Conservation (phyloP, 2,329 filamentous ascomycete species). For the Aspergillus tanneri region DNA sequence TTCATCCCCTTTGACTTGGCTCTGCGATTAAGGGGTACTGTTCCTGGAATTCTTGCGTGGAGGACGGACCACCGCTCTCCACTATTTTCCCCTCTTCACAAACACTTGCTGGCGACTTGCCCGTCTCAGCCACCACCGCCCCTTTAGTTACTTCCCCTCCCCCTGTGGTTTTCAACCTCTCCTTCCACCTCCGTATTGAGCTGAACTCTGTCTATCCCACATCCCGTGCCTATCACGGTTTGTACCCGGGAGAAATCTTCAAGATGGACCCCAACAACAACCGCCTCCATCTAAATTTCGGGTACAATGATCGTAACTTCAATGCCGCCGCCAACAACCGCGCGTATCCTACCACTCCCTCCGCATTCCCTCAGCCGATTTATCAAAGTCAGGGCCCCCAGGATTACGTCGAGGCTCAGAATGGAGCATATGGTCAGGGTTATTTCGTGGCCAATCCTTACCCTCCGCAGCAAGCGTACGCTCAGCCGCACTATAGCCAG, state of each 20-base stretch:
- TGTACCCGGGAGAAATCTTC: slow-evolving; percentile 52
- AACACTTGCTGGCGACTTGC: slow-evolving; percentile 3
- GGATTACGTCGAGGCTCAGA: slow-evolving; percentile 58
- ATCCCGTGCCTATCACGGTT: slow-evolving; percentile 6
- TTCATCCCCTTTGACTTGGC: background rate
- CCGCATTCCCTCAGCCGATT: slow-evolving; percentile 92
- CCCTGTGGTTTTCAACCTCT: slow-evolving; percentile 16
- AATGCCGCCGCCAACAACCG: slow-evolving; percentile 61
- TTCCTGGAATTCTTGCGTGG: too few species aligned
- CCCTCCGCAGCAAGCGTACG: slow-evolving; percentile 51
- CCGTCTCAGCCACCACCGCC: slow-evolving; percentile 32
- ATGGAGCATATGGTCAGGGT: slow-evolving; percentile 43
- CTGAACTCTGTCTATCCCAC: slow-evolving; percentile 9
- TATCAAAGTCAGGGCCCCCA: slow-evolving; percentile 61
- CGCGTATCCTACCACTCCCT: slow-evolving; percentile 83
- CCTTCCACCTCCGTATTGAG: slow-evolving; percentile 9
- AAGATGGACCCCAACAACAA: slow-evolving; percentile 56
- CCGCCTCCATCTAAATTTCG: slow-evolving; percentile 49
- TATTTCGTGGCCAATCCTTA: slow-evolving; percentile 67
- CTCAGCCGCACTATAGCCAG: slow-evolving; percentile 53
- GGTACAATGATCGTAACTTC: slow-evolving; percentile 63
- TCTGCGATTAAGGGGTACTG: too few species aligned
- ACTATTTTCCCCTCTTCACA: slow-evolving; percentile 15
- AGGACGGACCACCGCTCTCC: slow-evolving; percentile 17
- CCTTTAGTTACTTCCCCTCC: slow-evolving; percentile 21